Conservation (phyloP, 441 rosid species). For the Brassica hybrid region DNA sequence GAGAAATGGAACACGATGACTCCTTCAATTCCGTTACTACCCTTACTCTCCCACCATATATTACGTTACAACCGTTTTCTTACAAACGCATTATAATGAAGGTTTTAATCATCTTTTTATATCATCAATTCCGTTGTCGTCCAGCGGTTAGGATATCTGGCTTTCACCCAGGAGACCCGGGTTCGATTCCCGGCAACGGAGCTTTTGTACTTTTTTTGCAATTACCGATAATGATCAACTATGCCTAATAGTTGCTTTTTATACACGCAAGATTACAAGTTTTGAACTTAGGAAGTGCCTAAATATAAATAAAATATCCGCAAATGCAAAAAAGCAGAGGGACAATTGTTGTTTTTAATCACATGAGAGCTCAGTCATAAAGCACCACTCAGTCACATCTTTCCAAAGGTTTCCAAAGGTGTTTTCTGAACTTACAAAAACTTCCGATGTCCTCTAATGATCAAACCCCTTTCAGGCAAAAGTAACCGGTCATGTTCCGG, state of each 20-base stretch:
- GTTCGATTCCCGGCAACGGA: conserved; percentile 83
- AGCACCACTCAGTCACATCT: conserved; percentile 8
- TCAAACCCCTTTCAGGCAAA: conserved; percentile 11
- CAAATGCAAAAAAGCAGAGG: conserved; percentile 4
- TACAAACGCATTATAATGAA: no score
- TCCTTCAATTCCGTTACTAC: not conserved
- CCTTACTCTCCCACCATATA: not conserved
- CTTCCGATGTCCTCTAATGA: conserved; percentile 23
- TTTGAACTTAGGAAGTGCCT: not conserved
- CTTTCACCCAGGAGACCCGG: conserved; percentile 90
- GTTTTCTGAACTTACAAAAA: conserved; percentile 27
- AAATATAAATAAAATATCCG: not conserved
- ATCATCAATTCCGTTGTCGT: conserved; percentile 58
- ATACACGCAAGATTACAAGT: not conserved
- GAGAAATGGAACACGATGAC: conserved; percentile 35
- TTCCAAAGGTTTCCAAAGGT: not conserved
- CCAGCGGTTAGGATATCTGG: conserved; percentile 86
- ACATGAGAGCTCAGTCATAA: conserved; percentile 6
- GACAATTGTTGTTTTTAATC: conserved; percentile 15
- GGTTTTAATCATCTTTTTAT: no score
- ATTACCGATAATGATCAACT: no score
- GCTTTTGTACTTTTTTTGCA: not conserved
- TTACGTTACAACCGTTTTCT: not conserved
- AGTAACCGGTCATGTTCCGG: conserved; percentile 24
- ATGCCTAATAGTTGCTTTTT: not conserved